Base-by-base conservation (phyloP, 2,329 filamentous ascomycete genomes). In the Chalara sp. region DNA sequence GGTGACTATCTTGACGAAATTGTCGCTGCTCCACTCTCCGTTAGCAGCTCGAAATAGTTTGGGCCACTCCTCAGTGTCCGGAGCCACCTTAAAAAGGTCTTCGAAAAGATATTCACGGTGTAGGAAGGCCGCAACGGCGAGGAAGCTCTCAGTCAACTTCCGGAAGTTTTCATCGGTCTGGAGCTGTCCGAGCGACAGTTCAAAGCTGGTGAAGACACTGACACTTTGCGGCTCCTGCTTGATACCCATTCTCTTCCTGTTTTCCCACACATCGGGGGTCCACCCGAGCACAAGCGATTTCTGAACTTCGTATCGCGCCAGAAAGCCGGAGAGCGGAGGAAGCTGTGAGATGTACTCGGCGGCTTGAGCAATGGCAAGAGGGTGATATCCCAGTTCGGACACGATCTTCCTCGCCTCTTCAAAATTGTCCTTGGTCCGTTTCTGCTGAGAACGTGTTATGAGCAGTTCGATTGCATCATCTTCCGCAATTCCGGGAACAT, bases 351-450 rank as follows among this genome's bases (percentile, higher is more conserved):
- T 47, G 32, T 37, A 47, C 40, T 30, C 45, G 10, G 8, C 45
- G 12, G 45, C 45, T 29, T 47, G 45, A 29, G 35, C 33, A 39
- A 47, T 47, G 32, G 45, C 45, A n/a, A 47, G 32, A 6, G 45
- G 45, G 11, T 35, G 45, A 39, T 47, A 47, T 7, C 45, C 45
- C 6, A 47, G 45, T 11, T 10, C 31, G 8, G 35, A 11, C 6
- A 47, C 32, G 10, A 47, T 47, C 45, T 39, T 47, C 12, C 6
- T 21, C 6, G 45, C 45, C 35, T 47, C 6, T 8, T 39, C 35
- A 8, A n/a, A n/a, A n/a, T 39, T 29, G 35, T 47, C 31, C 6
- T 47, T 29, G 32, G 45, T 35, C 35, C 6, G 29, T n/a, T 39
- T 39, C 35, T 39, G 45, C 45, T 13, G 28, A 35, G n/a, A 12